Base-by-base conservation (phyloP, 441 rosid genomes). In the Bruguiera hainesii region DNA sequence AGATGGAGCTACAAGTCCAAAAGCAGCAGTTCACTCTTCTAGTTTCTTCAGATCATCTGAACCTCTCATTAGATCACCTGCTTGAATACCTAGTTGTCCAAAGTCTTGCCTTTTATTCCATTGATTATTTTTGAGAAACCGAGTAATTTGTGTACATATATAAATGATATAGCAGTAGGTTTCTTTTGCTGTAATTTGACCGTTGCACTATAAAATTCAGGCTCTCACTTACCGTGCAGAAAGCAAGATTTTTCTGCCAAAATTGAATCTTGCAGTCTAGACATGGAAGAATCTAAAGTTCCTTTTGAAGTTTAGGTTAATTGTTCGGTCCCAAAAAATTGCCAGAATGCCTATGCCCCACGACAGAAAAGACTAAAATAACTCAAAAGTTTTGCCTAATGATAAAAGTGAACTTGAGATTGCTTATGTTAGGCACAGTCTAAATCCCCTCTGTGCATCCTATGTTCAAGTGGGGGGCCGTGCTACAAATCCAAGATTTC, bases 1-100 rank as follows among this genome's bases (percentile, higher is more conserved):
- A 70, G 73, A 75, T 76, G 66, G 30, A 49, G 67, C 56, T 31
- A 64, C 58, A 26, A 78, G 75, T 72, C 73, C 70, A 18, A 71
- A 73, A 57, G 77, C 82, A 66, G 67, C 74, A 62, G 72, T 79
- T 67, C 88, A 75, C 26, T 88, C 81, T 74, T 83, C 89, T 58
- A 85, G 90, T 65, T 88, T 88, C 81, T 81, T 89, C 56, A 80
- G 88, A 65, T 82, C 93, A 59, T 81, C 89, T 18, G 84, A 85
- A 66, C 85, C 89, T 57, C 82, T 85, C 62, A 84, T 88, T 50
- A 81, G 76, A 73, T 82, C 88, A 61, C 80, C 81, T 67, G 65
- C 83, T 67, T 77, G 68, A 75, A 29, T 48, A 67, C 56, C 33
- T 33, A 67, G 57, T 39, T 56, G 30, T 66, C 50, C 28, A 66